Evolutionary conservation across 352 stramenopile species (phyloP).

Genomic region (Pythium dissotocum): DNA sequence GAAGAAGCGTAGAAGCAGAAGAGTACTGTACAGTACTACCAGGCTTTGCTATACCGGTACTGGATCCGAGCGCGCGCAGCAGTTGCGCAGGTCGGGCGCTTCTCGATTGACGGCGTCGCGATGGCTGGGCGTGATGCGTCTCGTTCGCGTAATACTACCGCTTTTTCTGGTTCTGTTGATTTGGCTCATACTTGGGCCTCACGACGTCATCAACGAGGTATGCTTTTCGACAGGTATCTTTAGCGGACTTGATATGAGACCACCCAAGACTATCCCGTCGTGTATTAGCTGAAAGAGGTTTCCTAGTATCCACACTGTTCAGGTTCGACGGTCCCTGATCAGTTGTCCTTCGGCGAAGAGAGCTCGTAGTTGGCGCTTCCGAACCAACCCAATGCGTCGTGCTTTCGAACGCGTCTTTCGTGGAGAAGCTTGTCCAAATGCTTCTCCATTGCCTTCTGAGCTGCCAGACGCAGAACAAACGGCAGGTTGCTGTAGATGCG

Average conservation of each 20-base stretch:
- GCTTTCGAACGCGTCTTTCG: constrained; percentile 36
- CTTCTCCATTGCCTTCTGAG: constrained; percentile 54
- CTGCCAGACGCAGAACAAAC: constrained; percentile 51
- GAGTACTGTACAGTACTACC: not conserved
- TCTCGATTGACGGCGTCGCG: not conserved
- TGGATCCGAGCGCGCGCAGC: not conserved
- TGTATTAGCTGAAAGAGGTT: not conserved
- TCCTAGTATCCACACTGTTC: too few relatives aligned
- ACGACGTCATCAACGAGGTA: not conserved
- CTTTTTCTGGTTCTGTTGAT: not conserved
- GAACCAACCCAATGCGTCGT: constrained; percentile 27
- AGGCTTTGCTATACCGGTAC: not conserved
- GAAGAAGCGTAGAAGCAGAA: not conserved
- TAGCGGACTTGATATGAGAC: not conserved
- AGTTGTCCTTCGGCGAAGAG: not conserved
- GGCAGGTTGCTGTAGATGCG: constrained; percentile 59
- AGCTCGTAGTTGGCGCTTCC: constrained; percentile 38
- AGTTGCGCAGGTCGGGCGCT: not conserved
- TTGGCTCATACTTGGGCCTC: not conserved
- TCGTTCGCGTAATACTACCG: not conserved
- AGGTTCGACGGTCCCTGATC: not conserved
- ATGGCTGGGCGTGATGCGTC: not conserved
- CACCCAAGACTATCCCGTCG: not conserved
- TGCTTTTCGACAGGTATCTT: not conserved
- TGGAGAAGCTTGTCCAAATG: constrained; percentile 64